phyloP scores from a whole-genome alignment of 1,284 basidiomycete genomes.

The Farysia itapuensis region DNA sequence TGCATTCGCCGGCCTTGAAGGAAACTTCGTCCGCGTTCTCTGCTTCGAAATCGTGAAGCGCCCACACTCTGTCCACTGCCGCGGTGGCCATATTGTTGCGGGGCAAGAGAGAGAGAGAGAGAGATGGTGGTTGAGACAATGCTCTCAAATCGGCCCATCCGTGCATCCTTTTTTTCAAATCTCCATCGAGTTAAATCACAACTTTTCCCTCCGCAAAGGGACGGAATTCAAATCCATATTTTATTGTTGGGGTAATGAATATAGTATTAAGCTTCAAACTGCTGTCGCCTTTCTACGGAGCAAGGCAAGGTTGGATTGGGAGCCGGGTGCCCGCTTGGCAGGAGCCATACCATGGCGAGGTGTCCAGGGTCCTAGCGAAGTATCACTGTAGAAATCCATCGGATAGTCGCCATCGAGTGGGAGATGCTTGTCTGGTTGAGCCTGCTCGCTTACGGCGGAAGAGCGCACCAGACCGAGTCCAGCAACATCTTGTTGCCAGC shows the following conservation, averaged over 20 bases:
- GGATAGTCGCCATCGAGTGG: constrained; percentile 69
- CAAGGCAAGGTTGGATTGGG: constrained; percentile 44
- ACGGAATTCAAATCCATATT: no score
- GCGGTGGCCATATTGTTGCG: constrained; percentile 15
- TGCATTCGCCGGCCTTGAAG: constrained; percentile 81
- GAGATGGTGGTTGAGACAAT: no score
- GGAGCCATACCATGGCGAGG: constrained; percentile 59
- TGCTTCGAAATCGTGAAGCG: constrained; percentile 80
- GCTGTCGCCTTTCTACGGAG: no score
- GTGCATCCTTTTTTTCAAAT: no score
- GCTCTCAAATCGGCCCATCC: no score
- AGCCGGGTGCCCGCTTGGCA: constrained; percentile 25
- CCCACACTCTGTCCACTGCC: constrained; percentile 61
- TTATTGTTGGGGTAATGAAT: no score
- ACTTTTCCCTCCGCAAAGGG: no score
- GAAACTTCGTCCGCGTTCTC: constrained; percentile 92
- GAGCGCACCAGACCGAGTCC: constrained; percentile 60
- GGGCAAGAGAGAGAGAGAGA: constrained; percentile 43
- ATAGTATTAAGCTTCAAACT: no score
- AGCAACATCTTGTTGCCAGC: constrained; percentile 64
- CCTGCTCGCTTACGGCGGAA: constrained; percentile 1
- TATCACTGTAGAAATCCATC: constrained; percentile 94
- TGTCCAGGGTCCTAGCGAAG: constrained; percentile 65
- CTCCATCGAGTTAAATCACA: no score
- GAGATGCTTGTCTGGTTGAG: constrained; percentile 10